Evolutionary conservation across 306 rosid genomes (phyloP).

Genomic region (Dryas alaskensis): DNA sequence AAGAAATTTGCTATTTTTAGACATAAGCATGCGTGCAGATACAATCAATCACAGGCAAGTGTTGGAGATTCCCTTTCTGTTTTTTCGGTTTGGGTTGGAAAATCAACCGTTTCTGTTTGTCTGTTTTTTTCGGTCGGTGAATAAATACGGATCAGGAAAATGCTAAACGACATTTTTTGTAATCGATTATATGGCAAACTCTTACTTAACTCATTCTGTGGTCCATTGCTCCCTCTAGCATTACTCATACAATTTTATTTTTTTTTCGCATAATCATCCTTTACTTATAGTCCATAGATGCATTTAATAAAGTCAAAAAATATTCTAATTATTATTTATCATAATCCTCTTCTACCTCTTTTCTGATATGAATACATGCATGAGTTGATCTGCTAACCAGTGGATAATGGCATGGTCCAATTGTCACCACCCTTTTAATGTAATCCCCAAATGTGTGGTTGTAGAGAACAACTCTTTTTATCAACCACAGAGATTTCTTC

Average conservation of each 20-base stretch:
- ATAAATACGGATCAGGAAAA: too few relatives aligned
- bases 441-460: neutral
- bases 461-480: neutral
- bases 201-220: too few relatives aligned
- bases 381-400: neutral
- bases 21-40: neutral
- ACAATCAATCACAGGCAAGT: neutral
- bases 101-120: neutral
- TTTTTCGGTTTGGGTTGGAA: neutral
- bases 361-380: neutral
- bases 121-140: neutral
- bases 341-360: neutral
- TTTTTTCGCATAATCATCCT: too few relatives aligned
- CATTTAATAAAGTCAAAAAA: neutral
- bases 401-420: neutral
- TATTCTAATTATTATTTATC: neutral
- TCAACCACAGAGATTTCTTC: conserved; percentile 9
- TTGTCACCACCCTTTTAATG: neutral
- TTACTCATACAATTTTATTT: too few relatives aligned
- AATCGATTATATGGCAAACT: too few relatives aligned
- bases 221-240: too few relatives aligned
- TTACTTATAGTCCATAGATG: too few relatives aligned
- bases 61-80: neutral
- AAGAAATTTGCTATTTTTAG: conserved; percentile 2
- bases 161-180: too few relatives aligned